A percentile compares a stretch with the other conserved stretches of the same genome.
Evolutionary conservation across 2,329 filamentous ascomycete genomes (phyloP).

Genomic region (Alternaria alternata): DNA sequence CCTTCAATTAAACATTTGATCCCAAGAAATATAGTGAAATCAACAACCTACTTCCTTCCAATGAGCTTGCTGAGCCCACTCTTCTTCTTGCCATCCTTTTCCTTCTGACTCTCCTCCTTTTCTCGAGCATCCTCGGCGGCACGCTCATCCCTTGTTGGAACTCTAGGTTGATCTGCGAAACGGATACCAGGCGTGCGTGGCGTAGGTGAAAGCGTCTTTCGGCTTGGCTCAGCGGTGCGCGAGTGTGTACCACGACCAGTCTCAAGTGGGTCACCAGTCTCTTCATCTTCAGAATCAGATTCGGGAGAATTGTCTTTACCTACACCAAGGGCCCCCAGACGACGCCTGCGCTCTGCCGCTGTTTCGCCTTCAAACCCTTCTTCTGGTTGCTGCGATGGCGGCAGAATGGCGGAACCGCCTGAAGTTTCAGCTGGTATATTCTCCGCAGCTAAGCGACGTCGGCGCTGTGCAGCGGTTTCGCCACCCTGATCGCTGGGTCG

Average conservation of each 20-base stretch:
- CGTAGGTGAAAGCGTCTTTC: constrained; percentile 19
- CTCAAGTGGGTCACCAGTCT: constrained; percentile 45
- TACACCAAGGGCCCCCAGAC: constrained; percentile 77
- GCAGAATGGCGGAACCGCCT: constrained; percentile 19
- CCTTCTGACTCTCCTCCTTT: constrained; percentile 26
- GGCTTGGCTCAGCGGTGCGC: constrained; percentile 13
- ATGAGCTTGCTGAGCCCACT: constrained; percentile 32
- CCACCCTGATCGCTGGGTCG: constrained; percentile 30
- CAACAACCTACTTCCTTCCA: constrained; percentile 18
- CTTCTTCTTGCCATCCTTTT: constrained; percentile 28
- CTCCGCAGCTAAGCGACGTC: constrained; percentile 49
- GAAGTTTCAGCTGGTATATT: constrained; percentile 23
- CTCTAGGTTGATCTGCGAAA: constrained; percentile 63
- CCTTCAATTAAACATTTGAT: not conserved
- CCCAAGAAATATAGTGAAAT: not conserved
- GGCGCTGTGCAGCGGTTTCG: constrained; percentile 54
- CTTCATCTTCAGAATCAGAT: constrained; percentile 46
- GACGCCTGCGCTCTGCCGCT: constrained; percentile 74
- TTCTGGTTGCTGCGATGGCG: constrained; percentile 28
- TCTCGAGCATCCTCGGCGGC: constrained; percentile 35
- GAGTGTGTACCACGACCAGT: constrained; percentile 45
- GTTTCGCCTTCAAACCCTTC: constrained; percentile 65
- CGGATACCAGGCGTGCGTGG: constrained; percentile 63
- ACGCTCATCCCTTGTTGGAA: constrained; percentile 47
- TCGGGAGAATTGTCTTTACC: constrained; percentile 36